Conservation (phyloP, 192 early-diverging fungal species). For the Backusella circina region DNA sequence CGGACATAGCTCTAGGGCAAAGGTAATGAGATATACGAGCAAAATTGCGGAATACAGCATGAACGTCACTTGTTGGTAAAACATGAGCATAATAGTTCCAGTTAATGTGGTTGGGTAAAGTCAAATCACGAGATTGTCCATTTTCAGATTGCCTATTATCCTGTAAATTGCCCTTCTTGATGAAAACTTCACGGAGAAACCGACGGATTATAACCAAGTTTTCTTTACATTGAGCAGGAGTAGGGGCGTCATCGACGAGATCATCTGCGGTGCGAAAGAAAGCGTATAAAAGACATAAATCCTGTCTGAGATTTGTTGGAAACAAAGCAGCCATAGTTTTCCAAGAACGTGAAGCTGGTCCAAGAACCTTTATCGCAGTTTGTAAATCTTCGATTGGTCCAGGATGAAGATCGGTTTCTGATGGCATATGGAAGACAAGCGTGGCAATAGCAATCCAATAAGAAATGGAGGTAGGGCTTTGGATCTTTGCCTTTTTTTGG, state of each 20-base stretch:
- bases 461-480: not conserved
- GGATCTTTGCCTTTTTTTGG: not conserved
- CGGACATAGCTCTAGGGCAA: constrained; percentile 18
- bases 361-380: constrained; percentile 8
- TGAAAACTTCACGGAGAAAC: constrained; percentile 20
- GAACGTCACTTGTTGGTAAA: constrained; percentile 6
- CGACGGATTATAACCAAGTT: constrained; percentile 18
- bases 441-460: constrained; percentile 14
- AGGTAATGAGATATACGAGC: constrained; percentile 27
- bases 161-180: not conserved
- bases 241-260: constrained; percentile 22
- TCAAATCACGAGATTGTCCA: not conserved
- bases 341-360: constrained; percentile 27
- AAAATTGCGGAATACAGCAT: constrained; percentile 23
- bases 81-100: constrained; percentile 19
- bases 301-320: constrained; percentile 28
- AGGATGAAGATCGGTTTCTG: constrained; percentile 8
- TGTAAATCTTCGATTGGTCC: constrained; percentile 23
- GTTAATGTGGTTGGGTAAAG: constrained; percentile 11
- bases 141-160: not conserved
- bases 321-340: constrained; percentile 31
- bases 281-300: constrained; percentile 25
- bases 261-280: constrained; percentile 33
- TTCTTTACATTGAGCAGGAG: constrained; percentile 4
- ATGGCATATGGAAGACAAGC: constrained; percentile 10